Base-by-base conservation (phyloP, 2,329 filamentous ascomycete species). In the Fusarium sp. region DNA sequence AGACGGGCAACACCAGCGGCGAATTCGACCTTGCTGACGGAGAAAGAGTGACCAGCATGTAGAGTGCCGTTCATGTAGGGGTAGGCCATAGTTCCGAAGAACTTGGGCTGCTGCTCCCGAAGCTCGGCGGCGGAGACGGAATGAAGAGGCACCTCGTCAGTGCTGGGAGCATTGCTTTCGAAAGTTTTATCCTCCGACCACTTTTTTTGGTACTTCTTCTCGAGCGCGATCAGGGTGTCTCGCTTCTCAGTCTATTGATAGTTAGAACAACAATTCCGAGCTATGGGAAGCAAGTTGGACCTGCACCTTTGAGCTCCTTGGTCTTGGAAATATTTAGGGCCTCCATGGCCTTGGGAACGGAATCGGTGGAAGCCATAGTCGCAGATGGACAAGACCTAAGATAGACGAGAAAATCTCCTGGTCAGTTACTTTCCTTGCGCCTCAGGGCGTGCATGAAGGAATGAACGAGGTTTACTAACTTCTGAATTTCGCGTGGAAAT, bases 21-120 rank as follows among this genome's bases (percentile, higher is more conserved):
- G 79, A 98, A 99, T 81, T 99, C 96, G 73, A 97, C 89, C 81
- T 99, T 99, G 76, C 88, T 92, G 64, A 92, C 89, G 22, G 94
- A 96, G 80, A 99, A 98, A 72, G 89, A 91, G 83, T 99, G 96
- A 22, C 96, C 96, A 32, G 92, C 93, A 77, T 98, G 95, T 25
- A 96, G 85, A 62, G 89, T 92, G 67, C 93, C 93, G 80, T 96
- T 97, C 90, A 94, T 93, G 79, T 93, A 94, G 14, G 81, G 81
- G 53, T 81, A 82, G 14, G 81, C 79, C 77, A 82, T 82, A 51
- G 76, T 78, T 56, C 91, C 93, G 77, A 95, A 96, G 85, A 94
- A 97, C 82, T 98, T 98, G 71, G 95, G 95, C 74, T 92, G 83
- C 78, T 94, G 90, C 75, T 90, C 85, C 76, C 92, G 92, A 68